These are phyloP conservation scores for Colletotrichum orchidophilum DNA, from an alignment of 2,329 filamentous ascomycete species.

Conservation along the genomic window DNA sequence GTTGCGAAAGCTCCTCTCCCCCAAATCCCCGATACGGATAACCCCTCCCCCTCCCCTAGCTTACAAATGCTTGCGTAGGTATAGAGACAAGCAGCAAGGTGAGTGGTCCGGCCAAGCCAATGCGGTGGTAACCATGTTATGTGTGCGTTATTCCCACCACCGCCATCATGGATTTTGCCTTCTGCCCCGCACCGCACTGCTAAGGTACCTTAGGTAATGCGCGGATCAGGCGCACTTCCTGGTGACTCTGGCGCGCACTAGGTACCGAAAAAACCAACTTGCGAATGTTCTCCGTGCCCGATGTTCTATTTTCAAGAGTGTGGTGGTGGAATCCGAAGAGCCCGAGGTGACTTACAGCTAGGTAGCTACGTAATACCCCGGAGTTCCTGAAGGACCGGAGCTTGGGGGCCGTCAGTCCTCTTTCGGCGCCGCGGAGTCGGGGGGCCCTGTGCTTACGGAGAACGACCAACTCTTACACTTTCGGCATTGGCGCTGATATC, in stretches of 20 bases:
- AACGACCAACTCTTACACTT: background rate
- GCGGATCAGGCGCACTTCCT: background rate
- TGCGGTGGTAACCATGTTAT: background rate
- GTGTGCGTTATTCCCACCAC: background rate
- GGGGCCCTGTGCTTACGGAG: background rate
- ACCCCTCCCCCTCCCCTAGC: slow-evolving; percentile 2
- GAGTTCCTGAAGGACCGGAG: background rate
- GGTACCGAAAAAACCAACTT: background rate
- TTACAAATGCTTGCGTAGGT: slow-evolving; percentile 25
- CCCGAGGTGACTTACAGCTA: background rate
- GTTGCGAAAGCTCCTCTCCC: background rate
- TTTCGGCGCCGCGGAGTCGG: background rate
- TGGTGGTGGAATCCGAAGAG: background rate
- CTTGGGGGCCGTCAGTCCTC: background rate
- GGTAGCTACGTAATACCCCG: background rate
- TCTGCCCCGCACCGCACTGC: background rate
- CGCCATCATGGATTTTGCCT: slow-evolving; percentile 2
- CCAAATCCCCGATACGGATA: background rate
- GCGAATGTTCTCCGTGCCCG: background rate
- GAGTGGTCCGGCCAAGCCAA: background rate
- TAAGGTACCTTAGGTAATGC: background rate
- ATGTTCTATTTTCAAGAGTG: background rate
- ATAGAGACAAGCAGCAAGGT: background rate
- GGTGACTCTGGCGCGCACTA: background rate
- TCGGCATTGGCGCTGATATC: background rate